phyloP scores from a whole-genome alignment of 2,329 filamentous ascomycete genomes.

The Microcyclosporella mali region DNA sequence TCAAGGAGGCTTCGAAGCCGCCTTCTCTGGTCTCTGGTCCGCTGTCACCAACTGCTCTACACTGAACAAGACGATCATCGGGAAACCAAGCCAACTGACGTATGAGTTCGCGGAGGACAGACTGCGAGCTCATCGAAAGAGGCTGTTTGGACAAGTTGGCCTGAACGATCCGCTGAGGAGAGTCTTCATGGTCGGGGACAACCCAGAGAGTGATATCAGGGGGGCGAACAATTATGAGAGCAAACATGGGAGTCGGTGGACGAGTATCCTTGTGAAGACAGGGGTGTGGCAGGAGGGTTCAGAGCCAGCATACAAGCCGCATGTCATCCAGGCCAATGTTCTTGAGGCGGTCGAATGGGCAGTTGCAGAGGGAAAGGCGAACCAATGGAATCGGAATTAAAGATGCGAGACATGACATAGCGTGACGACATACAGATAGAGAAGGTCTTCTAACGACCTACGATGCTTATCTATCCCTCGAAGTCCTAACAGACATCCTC shows the following conservation, averaged over 20 bases:
- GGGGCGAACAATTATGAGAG: constrained; percentile 75
- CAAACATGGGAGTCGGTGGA: constrained; percentile 64
- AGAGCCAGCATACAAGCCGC: constrained; percentile 55
- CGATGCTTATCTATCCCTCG: too few relatives aligned
- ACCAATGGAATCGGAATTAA: neutral
- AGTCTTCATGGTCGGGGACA: constrained; percentile 86
- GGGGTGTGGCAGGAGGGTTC: constrained; percentile 62
- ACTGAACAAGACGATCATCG: constrained; percentile 59
- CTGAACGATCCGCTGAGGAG: constrained; percentile 49
- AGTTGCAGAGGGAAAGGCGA: constrained; percentile 45
- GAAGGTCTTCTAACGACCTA: too few relatives aligned
- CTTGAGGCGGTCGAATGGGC: constrained; percentile 72
- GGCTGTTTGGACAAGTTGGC: constrained; percentile 37
- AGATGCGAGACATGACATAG: too few relatives aligned
- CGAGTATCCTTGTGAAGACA: constrained; percentile 69
- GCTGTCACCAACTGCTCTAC: constrained; percentile 57
- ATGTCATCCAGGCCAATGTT: constrained; percentile 66
- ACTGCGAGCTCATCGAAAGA: constrained; percentile 55
- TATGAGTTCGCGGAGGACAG: constrained; percentile 79
- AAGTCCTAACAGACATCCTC: constrained; percentile 36
- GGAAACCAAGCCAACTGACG: constrained; percentile 72
- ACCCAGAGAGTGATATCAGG: constrained; percentile 73
- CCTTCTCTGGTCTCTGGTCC: constrained; percentile 72
- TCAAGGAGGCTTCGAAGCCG: constrained; percentile 82
- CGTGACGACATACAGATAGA: too few relatives aligned